Evolutionary conservation across 106 monocot genomes (phyloP).

Genomic region (Alisma plantagoaquatica): DNA sequence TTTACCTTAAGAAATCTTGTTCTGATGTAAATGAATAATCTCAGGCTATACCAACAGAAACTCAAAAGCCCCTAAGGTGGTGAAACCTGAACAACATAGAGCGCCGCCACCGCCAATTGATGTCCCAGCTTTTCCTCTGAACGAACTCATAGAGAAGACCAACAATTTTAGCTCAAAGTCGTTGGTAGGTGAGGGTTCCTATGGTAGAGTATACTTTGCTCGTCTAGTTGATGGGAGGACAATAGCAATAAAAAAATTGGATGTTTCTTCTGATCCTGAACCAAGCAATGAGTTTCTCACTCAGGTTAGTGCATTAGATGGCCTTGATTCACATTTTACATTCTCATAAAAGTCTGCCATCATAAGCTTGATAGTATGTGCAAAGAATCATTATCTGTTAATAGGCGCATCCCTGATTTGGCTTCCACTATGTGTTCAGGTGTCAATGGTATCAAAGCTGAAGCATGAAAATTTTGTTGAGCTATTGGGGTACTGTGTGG

Average conservation of each 20-base stretch:
- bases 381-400: neutral
- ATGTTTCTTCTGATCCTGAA: constrained; percentile 18
- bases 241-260: constrained; percentile 16
- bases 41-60: neutral
- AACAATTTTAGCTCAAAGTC: constrained; percentile 15
- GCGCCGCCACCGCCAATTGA: constrained; percentile 15
- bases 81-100: no score
- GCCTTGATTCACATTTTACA: neutral
- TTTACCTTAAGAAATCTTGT: no score
- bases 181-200: constrained; percentile 20
- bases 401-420: neutral
- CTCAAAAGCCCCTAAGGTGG: neutral
- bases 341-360: neutral
- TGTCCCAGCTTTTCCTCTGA: constrained; percentile 11
- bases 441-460: constrained; percentile 13
- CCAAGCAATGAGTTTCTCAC: constrained; percentile 10
- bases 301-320: constrained; percentile 4
- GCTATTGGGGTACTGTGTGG: constrained; percentile 15
- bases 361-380: neutral
- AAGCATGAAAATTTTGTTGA: constrained; percentile 19
- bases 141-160: constrained; percentile 14
- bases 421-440: neutral
- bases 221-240: neutral
- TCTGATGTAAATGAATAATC: no score
- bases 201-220: constrained; percentile 20